These are phyloP conservation scores for Boeremia exigua DNA, from an alignment of 2,329 filamentous ascomycete species.

Conservation along the genomic window DNA sequence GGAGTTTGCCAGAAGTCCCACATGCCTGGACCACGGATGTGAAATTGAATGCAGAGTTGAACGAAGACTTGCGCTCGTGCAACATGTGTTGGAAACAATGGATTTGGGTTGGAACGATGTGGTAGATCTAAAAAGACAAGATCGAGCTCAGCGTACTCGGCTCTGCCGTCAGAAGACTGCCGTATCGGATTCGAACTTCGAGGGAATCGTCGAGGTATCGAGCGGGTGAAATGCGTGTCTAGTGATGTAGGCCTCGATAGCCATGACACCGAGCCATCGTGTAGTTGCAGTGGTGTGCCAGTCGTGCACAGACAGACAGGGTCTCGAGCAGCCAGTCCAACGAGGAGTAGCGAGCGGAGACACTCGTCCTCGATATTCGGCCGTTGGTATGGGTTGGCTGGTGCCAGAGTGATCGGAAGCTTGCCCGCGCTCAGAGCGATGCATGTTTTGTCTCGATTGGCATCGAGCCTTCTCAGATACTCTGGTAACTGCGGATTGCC, in stretches of 20 bases:
- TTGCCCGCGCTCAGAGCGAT: conserved; percentile 52
- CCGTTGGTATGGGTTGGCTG: conserved; percentile 34
- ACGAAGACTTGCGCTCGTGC: conserved; percentile 45
- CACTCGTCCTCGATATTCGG: conserved; percentile 49
- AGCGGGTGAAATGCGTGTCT: conserved; percentile 23
- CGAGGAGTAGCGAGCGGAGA: conserved; percentile 49
- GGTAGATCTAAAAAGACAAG: conserved; percentile 48
- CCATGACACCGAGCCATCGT: conserved; percentile 45
- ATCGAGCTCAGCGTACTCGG: conserved; percentile 50
- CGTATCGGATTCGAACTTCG: conserved; percentile 23
- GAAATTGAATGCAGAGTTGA: conserved; percentile 40
- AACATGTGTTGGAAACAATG: conserved; percentile 34
- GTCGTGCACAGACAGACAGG: conserved; percentile 50
- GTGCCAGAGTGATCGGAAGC: conserved; percentile 47
- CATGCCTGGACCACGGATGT: conserved; percentile 28
- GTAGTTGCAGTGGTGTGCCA: conserved; percentile 39
- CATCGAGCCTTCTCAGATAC: conserved; percentile 49
- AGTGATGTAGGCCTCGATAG: conserved; percentile 37
- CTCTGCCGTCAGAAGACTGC: conserved; percentile 41
- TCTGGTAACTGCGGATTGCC: conserved; percentile 51
- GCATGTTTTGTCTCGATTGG: conserved; percentile 52
- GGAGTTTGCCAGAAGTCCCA: conserved; percentile 37
- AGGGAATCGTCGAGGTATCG: conserved; percentile 20
- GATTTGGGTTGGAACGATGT: conserved; percentile 36
- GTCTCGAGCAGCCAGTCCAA: conserved; percentile 51